Conservation (phyloP, 768 basidiomycete genomes). For the Amanita thiersii region DNA sequence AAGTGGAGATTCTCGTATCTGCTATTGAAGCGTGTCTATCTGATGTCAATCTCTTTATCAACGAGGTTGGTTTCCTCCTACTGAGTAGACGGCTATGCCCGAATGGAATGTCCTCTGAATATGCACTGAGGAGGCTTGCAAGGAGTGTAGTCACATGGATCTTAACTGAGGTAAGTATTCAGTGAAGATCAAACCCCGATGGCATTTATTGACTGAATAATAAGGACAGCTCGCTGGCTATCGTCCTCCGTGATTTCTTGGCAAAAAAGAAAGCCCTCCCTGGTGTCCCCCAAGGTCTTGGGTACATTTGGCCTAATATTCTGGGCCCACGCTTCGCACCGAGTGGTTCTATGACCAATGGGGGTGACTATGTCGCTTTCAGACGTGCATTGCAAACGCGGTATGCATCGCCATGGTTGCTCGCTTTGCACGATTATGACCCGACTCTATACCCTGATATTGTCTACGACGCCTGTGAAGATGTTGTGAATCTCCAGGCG, state of each 20-base stretch:
- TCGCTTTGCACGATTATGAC: slow-evolving; percentile 59
- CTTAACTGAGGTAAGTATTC: slow-evolving; percentile 49
- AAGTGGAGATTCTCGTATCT: slow-evolving; percentile 65
- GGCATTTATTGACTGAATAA: slow-evolving; percentile 3
- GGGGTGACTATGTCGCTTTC: slow-evolving; percentile 62
- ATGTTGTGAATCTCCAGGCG: slow-evolving; percentile 26
- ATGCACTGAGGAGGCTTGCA: slow-evolving; percentile 56
- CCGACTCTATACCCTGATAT: slow-evolving; percentile 39
- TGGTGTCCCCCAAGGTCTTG: slow-evolving; percentile 44
- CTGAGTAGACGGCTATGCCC: slow-evolving; percentile 70
- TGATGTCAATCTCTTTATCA: slow-evolving; percentile 64
- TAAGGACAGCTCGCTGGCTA: slow-evolving; percentile 61
- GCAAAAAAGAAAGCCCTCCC: slow-evolving; percentile 51
- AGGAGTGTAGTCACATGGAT: slow-evolving; percentile 61
- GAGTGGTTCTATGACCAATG: slow-evolving; percentile 41
- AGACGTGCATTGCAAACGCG: slow-evolving; percentile 43
- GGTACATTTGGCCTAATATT: slow-evolving; percentile 50
- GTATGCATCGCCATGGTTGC: slow-evolving; percentile 63
- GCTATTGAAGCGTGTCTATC: slow-evolving; percentile 64
- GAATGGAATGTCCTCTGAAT: slow-evolving; percentile 62
- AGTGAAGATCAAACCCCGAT: not conserved
- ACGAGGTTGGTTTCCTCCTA: slow-evolving; percentile 67
- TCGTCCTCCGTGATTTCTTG: slow-evolving; percentile 61
- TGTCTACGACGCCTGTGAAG: slow-evolving; percentile 45
- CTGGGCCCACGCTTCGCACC: slow-evolving; percentile 26